Evolutionary conservation across 805 yeast species (phyloP), one percentile per base, ranked within the genome.

Genomic region (Lipomyces lipofer): DNA sequence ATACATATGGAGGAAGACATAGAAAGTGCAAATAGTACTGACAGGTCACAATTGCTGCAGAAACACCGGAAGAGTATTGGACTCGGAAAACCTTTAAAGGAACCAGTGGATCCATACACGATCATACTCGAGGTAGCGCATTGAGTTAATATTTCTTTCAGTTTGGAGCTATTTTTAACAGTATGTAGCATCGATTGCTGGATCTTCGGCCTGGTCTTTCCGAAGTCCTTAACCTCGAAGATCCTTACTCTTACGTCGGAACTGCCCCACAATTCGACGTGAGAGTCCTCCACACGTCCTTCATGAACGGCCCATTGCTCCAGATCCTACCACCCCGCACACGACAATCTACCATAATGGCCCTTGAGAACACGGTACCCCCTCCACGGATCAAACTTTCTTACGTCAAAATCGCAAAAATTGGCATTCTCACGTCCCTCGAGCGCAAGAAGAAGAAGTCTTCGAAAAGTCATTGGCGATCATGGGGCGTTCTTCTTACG

Each of bases 401-500:
- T 12, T 44, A 69, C 27, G 65, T 74, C 54, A 67, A 68, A 36
- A 67, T 74, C 7, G 68, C 72, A 48, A 74, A 73, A 51, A 62
- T 71, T 15, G 78, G 78, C 1, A 53, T 71, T 9, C 51, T 74
- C 5, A 63, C 59, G 22, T 59, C 73, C 10, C 65, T 69, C 9
- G 77, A 74, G 55, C 50, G 63, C 61, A 25, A 69, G 67, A 54
- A 64, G 69, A 42, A 60, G 63, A 60, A 46, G 64, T 17, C 66
- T 63, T 21, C 64, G 66, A n/a, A 67, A 63, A 21, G 33, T 2
- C 59, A 63, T 7, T 71, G 73, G 74, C 66, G 69, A 21, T 73
- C 71, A 44, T 73, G 75, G 73, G 78, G 78, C 8, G 75, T 71
- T 0, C 62, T 74, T 10, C 63, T 74, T 32, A 75, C 78, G 1